Evolutionary conservation across 768 basidiomycete genomes (phyloP), one percentile per base, ranked within the genome.

Genomic region (Auricularia auricula-judae): DNA sequence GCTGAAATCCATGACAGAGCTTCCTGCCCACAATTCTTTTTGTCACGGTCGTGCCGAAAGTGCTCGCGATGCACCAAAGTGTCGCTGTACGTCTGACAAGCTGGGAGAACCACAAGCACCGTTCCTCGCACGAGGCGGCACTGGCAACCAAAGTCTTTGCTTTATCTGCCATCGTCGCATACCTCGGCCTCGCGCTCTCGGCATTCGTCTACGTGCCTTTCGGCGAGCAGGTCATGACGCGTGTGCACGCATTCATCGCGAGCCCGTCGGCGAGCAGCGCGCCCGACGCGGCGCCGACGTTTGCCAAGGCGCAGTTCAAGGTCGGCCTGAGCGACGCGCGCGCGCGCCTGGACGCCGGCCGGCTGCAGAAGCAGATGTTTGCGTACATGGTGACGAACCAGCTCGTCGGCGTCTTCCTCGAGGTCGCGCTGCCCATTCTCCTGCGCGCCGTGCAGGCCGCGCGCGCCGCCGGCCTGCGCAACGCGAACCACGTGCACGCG

Each of bases 151-250:
- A 98, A 75, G 89, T 91, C 2, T 99, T 98, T 72, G 85, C 88
- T 1, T 81, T 98, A 63, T 88, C 88, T 36, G 86, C 89, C 0
- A 83, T 98, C 71, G 93, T 95, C 21, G 89, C 96, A 0, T 98
- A 95, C 72, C 85, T 94, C 62, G 89, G 90, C 47, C 82, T 99
- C n/a, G 86, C 84, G 4, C 84, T 98, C 16, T 92, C 89, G n/a
- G 93, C 95, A 16, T 98, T 94, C 71, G 84, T 97, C 61, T 99
- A 98, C 72, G 91, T 96, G 3, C 94, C 94, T 0, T 97, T 95
- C 67, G 94, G 94, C 35, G 88, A 88, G 71, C 82, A 82, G 62
- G 85, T 93, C 66, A 93, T 94, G 89, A 76, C 80, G 7, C 72
- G 79, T 61, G 77, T 82, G 36, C 78, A 77, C 42, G 34, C 64